Conservation (phyloP, 306 rosid genomes). For the Gleditsia sinensis region DNA sequence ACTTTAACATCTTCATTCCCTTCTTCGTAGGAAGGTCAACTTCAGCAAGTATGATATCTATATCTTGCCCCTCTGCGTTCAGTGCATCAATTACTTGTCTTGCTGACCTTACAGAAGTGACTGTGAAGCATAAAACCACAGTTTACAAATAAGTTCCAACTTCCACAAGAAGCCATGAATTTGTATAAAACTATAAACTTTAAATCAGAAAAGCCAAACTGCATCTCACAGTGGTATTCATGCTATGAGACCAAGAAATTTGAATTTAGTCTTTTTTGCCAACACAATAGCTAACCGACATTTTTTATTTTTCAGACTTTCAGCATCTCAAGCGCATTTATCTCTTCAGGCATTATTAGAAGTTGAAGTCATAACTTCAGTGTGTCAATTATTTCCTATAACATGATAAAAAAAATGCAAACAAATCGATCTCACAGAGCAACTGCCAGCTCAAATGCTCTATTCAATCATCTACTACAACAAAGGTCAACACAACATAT, state of each 20-base stretch:
- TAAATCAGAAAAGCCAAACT: conserved; percentile 23
- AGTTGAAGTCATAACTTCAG: neutral
- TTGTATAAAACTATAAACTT: neutral
- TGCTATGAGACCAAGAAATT: conserved; percentile 10
- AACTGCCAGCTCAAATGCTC: neutral
- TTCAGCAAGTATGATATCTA: conserved; percentile 90
- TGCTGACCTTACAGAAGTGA: conserved; percentile 75
- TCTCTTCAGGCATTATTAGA: neutral
- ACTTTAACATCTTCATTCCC: conserved; percentile 92
- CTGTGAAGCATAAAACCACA: conserved; percentile 47
- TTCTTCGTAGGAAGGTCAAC: conserved; percentile 85
- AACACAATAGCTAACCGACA: neutral
- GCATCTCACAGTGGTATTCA: neutral
- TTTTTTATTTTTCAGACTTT: neutral
- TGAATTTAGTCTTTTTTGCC: neutral
- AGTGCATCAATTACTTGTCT: conserved; percentile 94
- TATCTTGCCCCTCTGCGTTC: conserved; percentile 90
- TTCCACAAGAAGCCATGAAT: conserved; percentile 11
- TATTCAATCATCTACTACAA: neutral
- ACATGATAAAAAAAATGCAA: neutral
- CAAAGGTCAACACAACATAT: neutral
- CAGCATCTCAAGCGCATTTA: neutral
- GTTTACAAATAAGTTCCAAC: conserved; percentile 17
- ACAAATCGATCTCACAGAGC: neutral
- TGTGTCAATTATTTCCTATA: neutral